Base-by-base conservation (phyloP, 352 stramenopile species). In the Pythium dissimile region DNA sequence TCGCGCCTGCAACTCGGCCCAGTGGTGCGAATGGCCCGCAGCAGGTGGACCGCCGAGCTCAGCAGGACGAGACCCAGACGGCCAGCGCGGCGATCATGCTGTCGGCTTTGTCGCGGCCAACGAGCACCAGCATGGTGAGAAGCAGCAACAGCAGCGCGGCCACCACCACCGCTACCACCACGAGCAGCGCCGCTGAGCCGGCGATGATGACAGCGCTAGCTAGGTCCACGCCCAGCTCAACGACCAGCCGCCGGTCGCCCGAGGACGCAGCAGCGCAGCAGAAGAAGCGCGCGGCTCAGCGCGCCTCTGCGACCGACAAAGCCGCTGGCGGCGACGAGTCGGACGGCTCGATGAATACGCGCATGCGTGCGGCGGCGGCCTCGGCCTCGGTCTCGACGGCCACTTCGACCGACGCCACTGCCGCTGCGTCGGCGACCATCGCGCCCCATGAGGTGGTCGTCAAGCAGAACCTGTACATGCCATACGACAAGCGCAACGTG, bases 381-480 rank as follows among this genome's bases (percentile, higher is more conserved):
- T 16, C 38, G n/a, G 38, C 6, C n/a, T n/a, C n/a, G n/a, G n/a
- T n/a, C n/a, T 34, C 43, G 24, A 15, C 23, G 23, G 43, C 43
- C 13, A n/a, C 34, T n/a, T 34, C 44, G n/a, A 9, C n/a, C n/a
- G 45, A 10, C 2, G 39, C 45, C 1, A 5, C 20, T 20, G 11
- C 49, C 4, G 8, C 35, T 1, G 16, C 34, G 27, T 6, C 26
- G 2, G 31, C 8, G 2, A 20, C 5, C 30, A 46, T 15, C 26
- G 20, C 43, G n/a, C n/a, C 38, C 21, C 41, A 46, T 23, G 46
- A 66, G 37, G 32, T 63, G 26, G 38, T 54, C 35, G 67, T 70
- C 54, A 75, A 76, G 50, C 71, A 79, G 51, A 79, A 70, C 45
- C 53, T 79, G 26, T 56, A 54, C 49, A 68, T 71, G 56, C 71